Evolutionary conservation across 345 rosid species (phyloP), one percentile per base, ranked within the genome.

Genomic region (Syzygium aqueum): DNA sequence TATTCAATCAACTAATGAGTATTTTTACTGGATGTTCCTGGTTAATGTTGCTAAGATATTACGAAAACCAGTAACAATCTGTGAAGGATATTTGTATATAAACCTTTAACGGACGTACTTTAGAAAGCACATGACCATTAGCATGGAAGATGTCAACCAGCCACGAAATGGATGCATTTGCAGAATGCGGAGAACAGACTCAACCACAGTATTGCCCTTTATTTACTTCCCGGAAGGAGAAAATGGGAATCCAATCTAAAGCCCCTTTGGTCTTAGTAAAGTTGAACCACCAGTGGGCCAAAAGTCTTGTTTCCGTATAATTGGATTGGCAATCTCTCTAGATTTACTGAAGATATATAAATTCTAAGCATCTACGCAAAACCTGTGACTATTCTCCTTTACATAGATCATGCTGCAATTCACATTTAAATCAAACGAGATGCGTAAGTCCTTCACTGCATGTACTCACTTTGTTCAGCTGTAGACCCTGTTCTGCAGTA

Each of bases 401-500:
- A n/a, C 9, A 61, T 61, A 61, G n/a, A n/a, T 61, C 49, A 19
- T 37, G 82, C 27, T 5, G 82, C 82, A 37, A 10, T 73, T 25
- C 49, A 73, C 19, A 61, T 73, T 37, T 37, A 37, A 73, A 73
- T 73, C 15, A 37, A 37, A 5, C 50, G n/a, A 33, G 52, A 84
- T 15, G 25, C 30, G 13, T 40, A 63, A 46, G 51, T 65, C 30
- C 46, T 25, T 46, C 84, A 56, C 22, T 19, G 51, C 54, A 85
- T 56, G 73, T 59, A 88, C 94, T 90, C 87, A 96, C 99, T 85
- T 88, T 88, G 86, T 87, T 93, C 91, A 84, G 94, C 85, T 53
- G 95, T 96, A 85, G 99, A 98, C 89, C 99, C 99, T 67, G 94
- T 90, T 87, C 99, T 95, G 92, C 99, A 98, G 90, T 92, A 98